These are phyloP conservation scores for Neurospora crassa DNA, from an alignment of 2,329 filamentous ascomycete species.

Conservation along the genomic window DNA sequence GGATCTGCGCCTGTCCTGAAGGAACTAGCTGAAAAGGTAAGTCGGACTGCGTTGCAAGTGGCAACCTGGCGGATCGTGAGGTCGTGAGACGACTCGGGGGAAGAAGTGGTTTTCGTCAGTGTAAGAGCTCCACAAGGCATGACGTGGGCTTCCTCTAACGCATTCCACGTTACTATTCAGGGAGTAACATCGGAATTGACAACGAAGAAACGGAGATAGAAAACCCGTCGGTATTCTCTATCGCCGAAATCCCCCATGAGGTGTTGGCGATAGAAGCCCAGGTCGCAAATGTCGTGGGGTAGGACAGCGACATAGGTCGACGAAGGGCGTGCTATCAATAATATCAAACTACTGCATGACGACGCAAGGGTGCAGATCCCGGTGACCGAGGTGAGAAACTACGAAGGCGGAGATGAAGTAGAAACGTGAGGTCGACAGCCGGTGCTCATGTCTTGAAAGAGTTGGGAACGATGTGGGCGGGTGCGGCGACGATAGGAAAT, in stretches of 20 bases:
- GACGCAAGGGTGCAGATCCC: background rate
- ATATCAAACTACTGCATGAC: background rate
- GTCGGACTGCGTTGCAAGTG: background rate
- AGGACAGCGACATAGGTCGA: background rate
- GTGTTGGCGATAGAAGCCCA: background rate
- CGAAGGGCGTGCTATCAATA: background rate
- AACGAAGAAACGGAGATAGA: background rate
- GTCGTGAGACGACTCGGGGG: background rate
- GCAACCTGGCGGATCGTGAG: background rate
- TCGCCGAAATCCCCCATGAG: background rate
- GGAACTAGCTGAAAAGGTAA: background rate
- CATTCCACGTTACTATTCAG: background rate
- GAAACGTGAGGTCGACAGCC: background rate
- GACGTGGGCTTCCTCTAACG: background rate
- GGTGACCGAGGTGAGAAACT: background rate
- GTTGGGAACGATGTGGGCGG: background rate
- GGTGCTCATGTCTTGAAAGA: background rate
- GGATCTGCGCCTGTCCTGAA: background rate
- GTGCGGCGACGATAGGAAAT: constrained; percentile 7
- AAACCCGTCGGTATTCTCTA: background rate
- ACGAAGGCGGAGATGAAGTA: background rate
- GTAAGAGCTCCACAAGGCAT: background rate
- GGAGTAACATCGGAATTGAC: background rate
- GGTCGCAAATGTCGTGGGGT: background rate
- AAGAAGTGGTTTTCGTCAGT: background rate